These are phyloP conservation scores for Medicago lupulina DNA, from an alignment of 306 rosid species.

Conservation along the genomic window DNA sequence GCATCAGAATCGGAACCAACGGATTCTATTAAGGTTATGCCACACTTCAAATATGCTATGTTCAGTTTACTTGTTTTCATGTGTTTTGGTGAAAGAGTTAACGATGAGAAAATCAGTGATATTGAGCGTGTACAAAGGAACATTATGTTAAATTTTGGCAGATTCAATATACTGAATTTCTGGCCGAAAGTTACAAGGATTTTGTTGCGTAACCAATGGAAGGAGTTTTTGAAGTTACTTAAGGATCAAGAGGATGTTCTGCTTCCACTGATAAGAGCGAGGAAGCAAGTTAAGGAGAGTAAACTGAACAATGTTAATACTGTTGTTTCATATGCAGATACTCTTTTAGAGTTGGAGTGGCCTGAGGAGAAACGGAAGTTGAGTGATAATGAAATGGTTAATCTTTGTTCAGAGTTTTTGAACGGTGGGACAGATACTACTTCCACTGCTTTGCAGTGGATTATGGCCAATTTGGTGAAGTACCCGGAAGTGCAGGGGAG, in stretches of 20 bases:
- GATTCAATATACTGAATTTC: constrained; percentile 26
- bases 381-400: constrained; percentile 28
- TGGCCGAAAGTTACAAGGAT: constrained; percentile 24
- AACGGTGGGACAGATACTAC: constrained; percentile 49
- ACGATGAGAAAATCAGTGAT: constrained; percentile 23
- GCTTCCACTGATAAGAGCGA: constrained; percentile 21
- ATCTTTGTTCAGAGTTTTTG: constrained; percentile 45
- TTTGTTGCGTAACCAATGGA: constrained; percentile 31
- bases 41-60: constrained; percentile 28
- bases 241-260: not conserved
- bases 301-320: not conserved
- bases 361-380: constrained; percentile 47
- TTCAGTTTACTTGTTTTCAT: constrained; percentile 40
- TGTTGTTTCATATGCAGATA: constrained; percentile 44
- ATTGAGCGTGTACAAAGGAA: constrained; percentile 35
- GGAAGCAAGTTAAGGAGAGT: not conserved
- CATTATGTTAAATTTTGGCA: not conserved
- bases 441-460: constrained; percentile 51
- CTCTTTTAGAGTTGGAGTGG: constrained; percentile 46
- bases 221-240: not conserved
- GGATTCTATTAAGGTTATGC: not conserved
- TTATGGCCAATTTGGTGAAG: constrained; percentile 59
- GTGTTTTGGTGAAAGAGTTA: constrained; percentile 44
- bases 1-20: not conserved
- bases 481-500: constrained; percentile 40